A percentile compares a stretch with the other conserved stretches of the same genome.
Evolutionary conservation across 2,329 filamentous ascomycete species (phyloP).

Genomic region (Colletotrichum melonis): DNA sequence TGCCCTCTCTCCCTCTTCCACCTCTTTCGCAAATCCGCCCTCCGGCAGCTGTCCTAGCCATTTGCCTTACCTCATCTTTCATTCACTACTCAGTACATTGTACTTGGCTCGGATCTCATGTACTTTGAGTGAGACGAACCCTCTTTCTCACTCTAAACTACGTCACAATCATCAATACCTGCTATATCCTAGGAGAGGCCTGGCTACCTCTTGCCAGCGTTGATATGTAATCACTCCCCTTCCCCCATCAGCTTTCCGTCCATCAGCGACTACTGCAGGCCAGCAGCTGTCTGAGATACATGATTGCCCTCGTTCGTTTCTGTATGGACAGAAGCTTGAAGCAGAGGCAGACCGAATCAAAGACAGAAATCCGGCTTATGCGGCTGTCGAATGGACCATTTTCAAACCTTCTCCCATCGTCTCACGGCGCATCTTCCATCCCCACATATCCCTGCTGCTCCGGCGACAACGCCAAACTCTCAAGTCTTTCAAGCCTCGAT

Average conservation of each 20-base stretch:
- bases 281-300: background rate
- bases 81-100: slow-evolving; percentile 6
- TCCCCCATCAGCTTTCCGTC: slow-evolving; percentile 5
- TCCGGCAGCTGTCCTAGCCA: slow-evolving; percentile 4
- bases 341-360: slow-evolving; percentile 2
- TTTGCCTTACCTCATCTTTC: slow-evolving; percentile 30
- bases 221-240: slow-evolving; percentile 33
- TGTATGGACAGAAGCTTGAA: background rate
- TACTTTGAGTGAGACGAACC: slow-evolving; percentile 14
- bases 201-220: slow-evolving; percentile 1
- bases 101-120: slow-evolving; percentile 9
- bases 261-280: background rate
- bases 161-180: slow-evolving; percentile 24
- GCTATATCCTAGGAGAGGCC: slow-evolving; percentile 8
- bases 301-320: background rate
- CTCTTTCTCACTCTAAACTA: slow-evolving; percentile 18
- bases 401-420: background rate
- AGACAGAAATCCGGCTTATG: background rate
- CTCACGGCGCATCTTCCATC: slow-evolving; percentile 5
- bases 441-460: slow-evolving; percentile 9
- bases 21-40: slow-evolving; percentile 14
- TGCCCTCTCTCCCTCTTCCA: slow-evolving; percentile 4
- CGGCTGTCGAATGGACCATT: background rate
- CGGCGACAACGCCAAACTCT: slow-evolving; percentile 9
- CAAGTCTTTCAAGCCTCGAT: slow-evolving; percentile 7